These are phyloP conservation scores for Carex myosuroides DNA, from an alignment of 176 grass and related monocot genomes.

Conservation along the genomic window DNA sequence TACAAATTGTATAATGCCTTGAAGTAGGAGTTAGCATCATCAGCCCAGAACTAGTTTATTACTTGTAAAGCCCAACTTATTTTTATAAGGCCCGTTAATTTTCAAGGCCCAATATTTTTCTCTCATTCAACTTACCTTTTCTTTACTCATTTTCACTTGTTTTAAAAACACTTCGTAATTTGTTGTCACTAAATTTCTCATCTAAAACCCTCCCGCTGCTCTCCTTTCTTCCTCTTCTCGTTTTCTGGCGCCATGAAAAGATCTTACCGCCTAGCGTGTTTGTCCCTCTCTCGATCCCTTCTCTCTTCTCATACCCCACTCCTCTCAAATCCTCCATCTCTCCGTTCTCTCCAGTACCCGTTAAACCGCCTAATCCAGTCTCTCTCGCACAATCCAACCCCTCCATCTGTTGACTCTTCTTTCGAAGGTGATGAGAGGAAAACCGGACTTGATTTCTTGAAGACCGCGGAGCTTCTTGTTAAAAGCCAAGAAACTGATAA, in stretches of 20 bases:
- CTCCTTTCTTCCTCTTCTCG: neutral
- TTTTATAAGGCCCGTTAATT: neutral
- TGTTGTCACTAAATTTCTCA: neutral
- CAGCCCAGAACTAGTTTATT: neutral
- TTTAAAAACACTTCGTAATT: neutral
- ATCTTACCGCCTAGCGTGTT: slow-evolving; percentile 28
- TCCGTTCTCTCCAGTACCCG: neutral
- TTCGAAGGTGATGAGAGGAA: slow-evolving; percentile 11
- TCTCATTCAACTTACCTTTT: neutral
- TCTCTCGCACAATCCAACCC: slow-evolving; percentile 27
- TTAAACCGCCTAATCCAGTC: slow-evolving; percentile 21
- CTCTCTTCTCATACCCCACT: slow-evolving; percentile 9
- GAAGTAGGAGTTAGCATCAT: neutral
- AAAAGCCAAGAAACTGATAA: slow-evolving; percentile 15
- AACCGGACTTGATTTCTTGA: slow-evolving; percentile 26
- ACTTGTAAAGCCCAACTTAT: neutral
- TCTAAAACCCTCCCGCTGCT: slow-evolving; percentile 4
- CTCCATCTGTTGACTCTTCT: neutral
- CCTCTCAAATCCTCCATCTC: neutral
- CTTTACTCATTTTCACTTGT: neutral
- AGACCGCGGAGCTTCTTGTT: slow-evolving; percentile 35
- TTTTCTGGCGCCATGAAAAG: slow-evolving; percentile 33
- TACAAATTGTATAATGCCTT: too few species aligned
- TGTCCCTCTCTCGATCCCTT: slow-evolving; percentile 22
- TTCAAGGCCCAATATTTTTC: neutral